Conservation (phyloP, 352 stramenopile species). For the Thraustochytrium striatum region DNA sequence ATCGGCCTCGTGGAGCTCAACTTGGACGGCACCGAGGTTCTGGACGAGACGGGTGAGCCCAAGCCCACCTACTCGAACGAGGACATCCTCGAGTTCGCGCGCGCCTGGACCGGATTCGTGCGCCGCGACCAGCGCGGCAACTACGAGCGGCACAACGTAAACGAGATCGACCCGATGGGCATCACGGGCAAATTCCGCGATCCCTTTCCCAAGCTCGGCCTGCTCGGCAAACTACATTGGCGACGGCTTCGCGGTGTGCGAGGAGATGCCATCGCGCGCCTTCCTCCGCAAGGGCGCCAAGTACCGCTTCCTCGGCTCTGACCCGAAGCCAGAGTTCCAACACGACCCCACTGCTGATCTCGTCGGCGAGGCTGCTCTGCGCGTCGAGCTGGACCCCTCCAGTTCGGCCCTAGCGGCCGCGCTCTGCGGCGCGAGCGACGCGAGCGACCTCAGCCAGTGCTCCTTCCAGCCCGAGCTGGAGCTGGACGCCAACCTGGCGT, state of each 20-base stretch:
- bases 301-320: conserved; percentile 53
- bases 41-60: conserved; percentile 52
- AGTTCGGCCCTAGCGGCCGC: conserved; percentile 53
- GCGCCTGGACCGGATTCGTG: conserved; percentile 63
- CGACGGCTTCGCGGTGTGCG: conserved; percentile 63
- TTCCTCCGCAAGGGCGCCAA: conserved; percentile 60
- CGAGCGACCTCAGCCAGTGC: conserved; percentile 42
- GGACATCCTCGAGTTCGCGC: conserved; percentile 61
- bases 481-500: conserved; percentile 54
- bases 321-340: conserved; percentile 16
- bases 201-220: conserved; percentile 61
- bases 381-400: conserved; percentile 47
- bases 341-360: not conserved
- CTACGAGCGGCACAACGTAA: conserved; percentile 48
- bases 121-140: conserved; percentile 53
- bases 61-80: conserved; percentile 58
- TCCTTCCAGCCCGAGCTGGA: conserved; percentile 54
- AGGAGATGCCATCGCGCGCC: conserved; percentile 58
- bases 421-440: conserved; percentile 55
- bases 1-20: conserved; percentile 60
- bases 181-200: conserved; percentile 59
- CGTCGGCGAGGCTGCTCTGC: conserved; percentile 49
- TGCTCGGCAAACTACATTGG: conserved; percentile 61
- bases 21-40: conserved; percentile 56
- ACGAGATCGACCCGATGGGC: conserved; percentile 62